These are phyloP conservation scores for Aspergillus neoniger DNA, from an alignment of 2,329 filamentous ascomycete species.

Conservation along the genomic window DNA sequence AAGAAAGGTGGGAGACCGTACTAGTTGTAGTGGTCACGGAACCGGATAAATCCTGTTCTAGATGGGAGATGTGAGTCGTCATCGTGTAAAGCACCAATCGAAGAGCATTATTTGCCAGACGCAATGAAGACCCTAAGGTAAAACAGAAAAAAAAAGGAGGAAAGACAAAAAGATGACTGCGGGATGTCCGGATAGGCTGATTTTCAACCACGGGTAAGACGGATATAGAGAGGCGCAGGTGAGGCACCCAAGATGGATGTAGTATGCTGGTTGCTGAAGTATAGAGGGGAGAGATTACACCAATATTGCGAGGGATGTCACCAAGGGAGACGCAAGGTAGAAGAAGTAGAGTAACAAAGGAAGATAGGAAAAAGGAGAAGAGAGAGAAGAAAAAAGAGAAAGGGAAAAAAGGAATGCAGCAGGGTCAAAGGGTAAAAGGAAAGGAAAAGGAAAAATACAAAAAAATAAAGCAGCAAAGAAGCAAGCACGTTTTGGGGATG, in stretches of 20 bases:
- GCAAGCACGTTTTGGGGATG: conserved; percentile 5
- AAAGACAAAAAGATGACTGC: not conserved
- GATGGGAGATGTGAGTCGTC: conserved; percentile 33
- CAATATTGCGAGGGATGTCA: conserved; percentile 1
- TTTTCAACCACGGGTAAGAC: conserved; percentile 6
- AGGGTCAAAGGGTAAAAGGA: conserved; percentile 2
- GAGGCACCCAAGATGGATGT: not conserved
- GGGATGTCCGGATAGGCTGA: not conserved
- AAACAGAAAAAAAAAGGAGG: not conserved
- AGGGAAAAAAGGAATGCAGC: not conserved
- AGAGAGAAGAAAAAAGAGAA: conserved; percentile 7
- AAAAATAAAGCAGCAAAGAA: conserved; percentile 8
- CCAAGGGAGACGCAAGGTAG: conserved; percentile 8
- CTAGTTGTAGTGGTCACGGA: conserved; percentile 24
- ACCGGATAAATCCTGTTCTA: conserved; percentile 30
- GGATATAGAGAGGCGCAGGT: not conserved
- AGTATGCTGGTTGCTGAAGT: not conserved
- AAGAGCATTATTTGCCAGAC: conserved; percentile 20
- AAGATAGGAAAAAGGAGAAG: not conserved
- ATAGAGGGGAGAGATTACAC: not conserved
- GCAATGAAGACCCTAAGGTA: not conserved
- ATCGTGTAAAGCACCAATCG: conserved; percentile 26
- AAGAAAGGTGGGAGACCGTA: conserved; percentile 23
- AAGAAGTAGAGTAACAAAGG: conserved; percentile 7
- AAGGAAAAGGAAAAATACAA: not conserved